Evolutionary conservation across 2,329 filamentous ascomycete species (phyloP), one percentile per base, ranked within the genome.

Genomic region (Aspergillus hortae): DNA sequence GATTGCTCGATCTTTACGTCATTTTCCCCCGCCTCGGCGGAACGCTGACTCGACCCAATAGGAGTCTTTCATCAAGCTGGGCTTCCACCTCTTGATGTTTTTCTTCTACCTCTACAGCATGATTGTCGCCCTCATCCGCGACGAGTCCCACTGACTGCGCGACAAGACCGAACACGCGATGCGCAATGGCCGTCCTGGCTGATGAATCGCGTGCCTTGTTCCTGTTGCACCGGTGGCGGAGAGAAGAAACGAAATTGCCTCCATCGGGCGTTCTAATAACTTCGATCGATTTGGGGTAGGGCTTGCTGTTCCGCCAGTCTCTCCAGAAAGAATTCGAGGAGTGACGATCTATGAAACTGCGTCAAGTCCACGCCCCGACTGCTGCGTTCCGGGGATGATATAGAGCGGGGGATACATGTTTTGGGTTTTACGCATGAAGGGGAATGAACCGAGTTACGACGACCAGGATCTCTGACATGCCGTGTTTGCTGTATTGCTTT

Each of bases 21-120:
- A 51, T 46, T 45, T 21, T 19, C 23, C 36, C 42, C 33, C 30
- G 14, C 35, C 35, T 14, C 1, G 35, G 35, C 35, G 41, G 38
- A 42, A 30, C 44, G 44, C 59, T 61, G 40, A 60, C 48, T 10
- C 33, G 15, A 15, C 19, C 17, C 35, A 17, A 33, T 61, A 96
- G 92, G 94, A 99, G 84, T 97, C 94, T 0, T 99, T 99, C 75
- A 87, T 94, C 79, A 99, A 99, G 80, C 89, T 99, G 41, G 94
- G 92, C 51, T 99, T 99, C 82, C 94, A 99, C 76, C 81, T 99
- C 55, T 75, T 99, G 77, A 96, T 99, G 91, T 99, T 99, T 84
- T 99, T 99, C 86, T 99, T 97, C 84, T 99, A 99, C 79, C 88
- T 99, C 52, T 96, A 96, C 84, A 95, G 89, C 86, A 95, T 94